Evolutionary conservation across 2,329 filamentous ascomycete species (phyloP).

Genomic region (Paecilomyces variotii): DNA sequence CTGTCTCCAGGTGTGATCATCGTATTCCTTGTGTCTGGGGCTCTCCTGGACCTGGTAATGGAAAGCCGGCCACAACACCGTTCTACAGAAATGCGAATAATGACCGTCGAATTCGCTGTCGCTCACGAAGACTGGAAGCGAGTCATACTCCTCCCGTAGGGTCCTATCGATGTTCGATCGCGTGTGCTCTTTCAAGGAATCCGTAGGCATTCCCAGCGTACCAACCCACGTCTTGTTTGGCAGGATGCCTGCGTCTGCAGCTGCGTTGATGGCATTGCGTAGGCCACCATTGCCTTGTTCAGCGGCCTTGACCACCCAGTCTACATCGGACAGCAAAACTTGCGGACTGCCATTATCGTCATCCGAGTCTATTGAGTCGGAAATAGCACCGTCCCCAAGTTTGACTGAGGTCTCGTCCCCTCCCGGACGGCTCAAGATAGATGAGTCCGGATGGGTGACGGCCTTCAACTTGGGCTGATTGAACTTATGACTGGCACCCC

Average conservation of each 20-base stretch:
- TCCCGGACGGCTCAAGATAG: constrained; percentile 52
- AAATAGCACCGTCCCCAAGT: constrained; percentile 10
- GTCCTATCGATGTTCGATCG: constrained; percentile 75
- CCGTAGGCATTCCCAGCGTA: constrained; percentile 86
- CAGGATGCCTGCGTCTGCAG: constrained; percentile 58
- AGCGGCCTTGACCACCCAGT: constrained; percentile 74
- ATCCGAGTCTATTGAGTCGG: constrained; percentile 6
- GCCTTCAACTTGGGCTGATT: constrained; percentile 75
- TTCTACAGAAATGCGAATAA: constrained; percentile 92
- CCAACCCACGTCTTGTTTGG: constrained; percentile 78
- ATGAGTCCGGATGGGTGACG: constrained; percentile 62
- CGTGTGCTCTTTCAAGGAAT: constrained; percentile 66
- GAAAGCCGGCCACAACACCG: constrained; percentile 92
- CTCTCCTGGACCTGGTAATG: constrained; percentile 97
- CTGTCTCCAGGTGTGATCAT: constrained; percentile 91
- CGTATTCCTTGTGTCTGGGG: constrained; percentile 92
- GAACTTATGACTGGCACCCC: constrained; percentile 57
- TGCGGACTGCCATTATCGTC: constrained; percentile 51
- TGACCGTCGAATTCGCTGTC: constrained; percentile 92
- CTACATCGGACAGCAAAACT: constrained; percentile 57
- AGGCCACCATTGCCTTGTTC: constrained; percentile 89
- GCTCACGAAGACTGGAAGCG: constrained; percentile 72
- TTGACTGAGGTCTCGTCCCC: constrained; percentile 15
- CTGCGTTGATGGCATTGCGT: constrained; percentile 77
- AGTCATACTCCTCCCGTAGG: constrained; percentile 71